Evolutionary conservation across 805 yeast genomes (phyloP), one percentile per base, ranked within the genome.

Genomic region (Yamadazyma paraphyllophila): DNA sequence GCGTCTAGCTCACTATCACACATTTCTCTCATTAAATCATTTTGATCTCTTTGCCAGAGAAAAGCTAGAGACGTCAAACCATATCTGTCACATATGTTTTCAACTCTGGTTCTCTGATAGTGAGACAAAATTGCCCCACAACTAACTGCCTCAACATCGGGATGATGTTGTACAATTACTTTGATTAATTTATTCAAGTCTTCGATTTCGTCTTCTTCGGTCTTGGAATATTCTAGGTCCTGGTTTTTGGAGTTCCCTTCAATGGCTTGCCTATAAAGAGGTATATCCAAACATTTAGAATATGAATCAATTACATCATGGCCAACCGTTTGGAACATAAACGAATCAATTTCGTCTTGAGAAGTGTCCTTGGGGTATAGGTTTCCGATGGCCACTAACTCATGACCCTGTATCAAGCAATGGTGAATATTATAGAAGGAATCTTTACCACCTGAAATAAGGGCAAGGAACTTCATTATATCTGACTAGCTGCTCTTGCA

Each of bases 321-420:
- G 0, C 99, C 99, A 7, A 94, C 98, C 0, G 99, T 94, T 65
- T 94, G 99, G 64, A 88, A 94, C 99, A 94, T 94, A 60, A 85
- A 92, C 44, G 96, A 88, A 62, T 94, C 97, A 44, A 94, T 67
- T 62, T 94, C 99, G 53, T 66, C 66, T n/a, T 47, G 47, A 38
- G 58, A 58, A 16, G 44, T 8, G 54, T 72, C 57, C 29, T 61
- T 64, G 1, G 74, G 73, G 56, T 81, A 80, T 49, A 94, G 64
- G 57, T 94, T 94, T 0, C 90, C 98, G 39, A 92, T 65, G 1
- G 96, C 97, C 0, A 80, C 80, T 5, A 94, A 69, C 55, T 88
- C 87, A 66, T 94, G 99, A 11, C 95, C 96, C 43, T 86, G 81
- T 2, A 78, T 74, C n/a, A 87, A 61, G 58, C 98, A 89, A 60